Base-by-base conservation (phyloP, 2,329 filamentous ascomycete genomes). In the Triangularia verruculosa region DNA sequence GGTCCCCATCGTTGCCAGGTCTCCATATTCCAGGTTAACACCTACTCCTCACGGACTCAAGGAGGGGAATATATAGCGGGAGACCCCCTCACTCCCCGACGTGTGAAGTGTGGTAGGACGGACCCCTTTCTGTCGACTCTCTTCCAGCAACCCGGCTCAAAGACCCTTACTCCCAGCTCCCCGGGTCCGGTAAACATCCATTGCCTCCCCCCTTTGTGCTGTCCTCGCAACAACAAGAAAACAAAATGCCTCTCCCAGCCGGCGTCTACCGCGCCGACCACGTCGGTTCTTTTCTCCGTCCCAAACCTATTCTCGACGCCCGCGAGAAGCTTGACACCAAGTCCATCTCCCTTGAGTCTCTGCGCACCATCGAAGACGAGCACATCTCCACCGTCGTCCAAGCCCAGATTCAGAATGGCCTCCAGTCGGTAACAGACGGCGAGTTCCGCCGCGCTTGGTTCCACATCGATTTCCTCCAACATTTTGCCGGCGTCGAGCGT, bases 401-500 rank as follows among this genome's bases (percentile, higher is more conserved):
- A 62, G 77, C 80, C 68, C 79, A 85, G 70, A 75, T 84, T 52
- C 75, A 75, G 20, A 78, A 77, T 61, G 82, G 83, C 32, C 72
- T 85, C 24, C 78, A 75, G 61, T 78, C 79, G 61, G 77, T 85
- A 54, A 85, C 83, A 8, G 83, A 85, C 64, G 83, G 83, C 74
- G 83, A 85, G 73, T 85, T 83, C 74, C 80, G 83, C 59, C 80
- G 83, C 61, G 79, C 79, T 54, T 86, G 80, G 76, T 86, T 86
- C 75, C 83, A 86, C 72, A 79, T 85, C 64, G 83, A 86, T 73
- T 86, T 84, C 74, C 77, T 86, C 52, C 78, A 82, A 72, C 79
- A 85, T 70, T 75, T 86, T 3, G 76, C 76, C 47, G 83, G 83
- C 59, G 79, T 86, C 67, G 80, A 83, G 72, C 78, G 81, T 67